Evolutionary conservation across 2,329 filamentous ascomycete genomes (phyloP).

Genomic region (Talaromyces albobiverticillius): DNA sequence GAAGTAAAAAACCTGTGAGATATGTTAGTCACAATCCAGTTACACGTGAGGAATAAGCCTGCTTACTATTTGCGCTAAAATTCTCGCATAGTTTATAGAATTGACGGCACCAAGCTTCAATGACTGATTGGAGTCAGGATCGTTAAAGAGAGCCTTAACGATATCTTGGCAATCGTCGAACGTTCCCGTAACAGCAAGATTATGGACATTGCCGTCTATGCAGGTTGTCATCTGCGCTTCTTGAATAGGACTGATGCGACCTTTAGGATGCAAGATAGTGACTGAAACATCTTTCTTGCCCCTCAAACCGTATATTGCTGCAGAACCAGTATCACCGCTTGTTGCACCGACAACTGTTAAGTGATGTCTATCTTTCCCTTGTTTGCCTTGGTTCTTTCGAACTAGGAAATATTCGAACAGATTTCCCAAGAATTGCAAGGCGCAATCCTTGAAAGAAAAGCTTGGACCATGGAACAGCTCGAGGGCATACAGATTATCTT

Average conservation of each 20-base stretch:
- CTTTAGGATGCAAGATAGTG: slow-evolving; percentile 91
- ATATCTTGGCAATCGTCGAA: slow-evolving; percentile 98
- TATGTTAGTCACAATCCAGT: too few relatives aligned
- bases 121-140: slow-evolving; percentile 75
- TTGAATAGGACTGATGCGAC: slow-evolving; percentile 85
- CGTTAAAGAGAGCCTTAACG: slow-evolving; percentile 87
- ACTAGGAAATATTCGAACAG: slow-evolving; percentile 59
- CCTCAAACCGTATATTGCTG: slow-evolving; percentile 89
- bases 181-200: slow-evolving; percentile 81
- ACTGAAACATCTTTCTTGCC: slow-evolving; percentile 97
- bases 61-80: slow-evolving; percentile 91
- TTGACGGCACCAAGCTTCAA: slow-evolving; percentile 91
- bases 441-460: slow-evolving; percentile 90
- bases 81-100: slow-evolving; percentile 87
- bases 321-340: slow-evolving; percentile 83
- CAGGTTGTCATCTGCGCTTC: slow-evolving; percentile 97
- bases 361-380: slow-evolving; percentile 63
- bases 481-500: slow-evolving; percentile 69
- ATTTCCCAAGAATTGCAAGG: slow-evolving; percentile 89
- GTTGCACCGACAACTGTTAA: slow-evolving; percentile 85
- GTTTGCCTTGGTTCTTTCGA: slow-evolving; percentile 42
- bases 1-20: slow-evolving; percentile 76
- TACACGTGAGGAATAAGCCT: too few relatives aligned
- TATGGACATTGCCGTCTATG: slow-evolving; percentile 86
- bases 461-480: slow-evolving; percentile 97